Conservation (phyloP, 768 basidiomycete genomes). For the Hygrocybe punicea region DNA sequence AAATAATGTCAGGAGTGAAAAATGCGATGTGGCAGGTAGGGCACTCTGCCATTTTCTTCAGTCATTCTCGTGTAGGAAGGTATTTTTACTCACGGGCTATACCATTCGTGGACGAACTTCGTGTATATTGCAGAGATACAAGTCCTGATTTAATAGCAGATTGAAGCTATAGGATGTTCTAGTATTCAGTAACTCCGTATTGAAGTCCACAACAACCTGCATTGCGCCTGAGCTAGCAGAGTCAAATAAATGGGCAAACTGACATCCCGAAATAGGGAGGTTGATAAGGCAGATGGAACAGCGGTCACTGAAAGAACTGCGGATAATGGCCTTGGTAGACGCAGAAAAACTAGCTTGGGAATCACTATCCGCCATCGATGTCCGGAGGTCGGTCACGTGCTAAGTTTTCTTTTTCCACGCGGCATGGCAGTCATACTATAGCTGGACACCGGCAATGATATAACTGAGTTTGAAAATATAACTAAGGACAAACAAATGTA, state of each 20-base stretch:
- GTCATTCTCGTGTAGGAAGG: not conserved
- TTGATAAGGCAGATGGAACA: not conserved
- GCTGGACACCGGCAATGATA: no score
- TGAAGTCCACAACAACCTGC: not conserved
- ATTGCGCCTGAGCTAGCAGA: not conserved
- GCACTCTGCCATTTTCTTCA: not conserved
- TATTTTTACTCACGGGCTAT: not conserved
- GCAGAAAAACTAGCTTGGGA: not conserved
- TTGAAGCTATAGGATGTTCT: not conserved
- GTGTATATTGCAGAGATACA: not conserved
- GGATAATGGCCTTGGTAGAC: not conserved
- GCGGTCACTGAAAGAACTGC: not conserved
- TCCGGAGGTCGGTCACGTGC: no score
- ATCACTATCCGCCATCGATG: not conserved
- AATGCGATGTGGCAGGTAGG: not conserved
- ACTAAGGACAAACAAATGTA: no score
- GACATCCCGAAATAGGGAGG: not conserved
- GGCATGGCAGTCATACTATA: no score
- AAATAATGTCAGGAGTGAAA: not conserved
- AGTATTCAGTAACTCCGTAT: not conserved
- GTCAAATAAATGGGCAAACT: not conserved
- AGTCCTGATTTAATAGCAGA: not conserved
- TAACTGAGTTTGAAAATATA: no score
- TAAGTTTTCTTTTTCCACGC: no score
- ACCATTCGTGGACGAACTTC: not conserved